Base-by-base conservation (phyloP, 2,329 filamentous ascomycete genomes). In the Conoideocrella luteorostrata region DNA sequence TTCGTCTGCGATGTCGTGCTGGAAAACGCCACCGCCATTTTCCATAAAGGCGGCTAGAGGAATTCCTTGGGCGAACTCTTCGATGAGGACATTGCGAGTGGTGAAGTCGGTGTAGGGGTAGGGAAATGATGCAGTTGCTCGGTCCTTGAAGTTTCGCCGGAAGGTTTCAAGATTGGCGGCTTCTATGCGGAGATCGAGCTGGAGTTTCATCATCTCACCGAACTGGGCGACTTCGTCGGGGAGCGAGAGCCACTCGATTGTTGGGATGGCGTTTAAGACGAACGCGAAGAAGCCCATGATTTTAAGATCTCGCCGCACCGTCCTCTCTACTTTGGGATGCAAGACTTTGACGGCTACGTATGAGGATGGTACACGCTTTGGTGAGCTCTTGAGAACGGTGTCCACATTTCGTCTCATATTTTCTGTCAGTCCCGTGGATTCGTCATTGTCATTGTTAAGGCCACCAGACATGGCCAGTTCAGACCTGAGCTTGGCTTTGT, bases 161-260 rank as follows among this genome's bases (percentile, higher is more conserved):
- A 98, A 97, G 12, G 84, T 80, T 18, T 83, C 82, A 3, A 98
- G 71, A 56, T 98, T 98, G 29, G 90, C 85, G 2, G 89, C 85
- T 64, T 98, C 93, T 48, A 97, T 97, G 41, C 93, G 84, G 28
- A 98, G 74, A 64, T 98, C 93, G 3, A 98, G 74, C 61, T 98
- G 93, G n/a, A 97, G 71, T 56, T 84, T 84, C 93, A 98, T 98
- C 93, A 98, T 98, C 60, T 94, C 86, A 20, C 90, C 91, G 58
- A 98, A 98, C 57, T 97, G 89, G 12, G 75, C 68, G 3, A 97
- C 93, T 62, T 98, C 93, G 53, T 96, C 91, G 0, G 93, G 93
- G 7, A 98, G 79, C 0, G 91, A 96, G 5, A 98, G 74, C 93
- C 93, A 98, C 64, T 97, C 88, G 59, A 98, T 93, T 0, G 90